Evolutionary conservation across 1,284 basidiomycete genomes (phyloP).

Genomic region (Amylostereum areolatum): DNA sequence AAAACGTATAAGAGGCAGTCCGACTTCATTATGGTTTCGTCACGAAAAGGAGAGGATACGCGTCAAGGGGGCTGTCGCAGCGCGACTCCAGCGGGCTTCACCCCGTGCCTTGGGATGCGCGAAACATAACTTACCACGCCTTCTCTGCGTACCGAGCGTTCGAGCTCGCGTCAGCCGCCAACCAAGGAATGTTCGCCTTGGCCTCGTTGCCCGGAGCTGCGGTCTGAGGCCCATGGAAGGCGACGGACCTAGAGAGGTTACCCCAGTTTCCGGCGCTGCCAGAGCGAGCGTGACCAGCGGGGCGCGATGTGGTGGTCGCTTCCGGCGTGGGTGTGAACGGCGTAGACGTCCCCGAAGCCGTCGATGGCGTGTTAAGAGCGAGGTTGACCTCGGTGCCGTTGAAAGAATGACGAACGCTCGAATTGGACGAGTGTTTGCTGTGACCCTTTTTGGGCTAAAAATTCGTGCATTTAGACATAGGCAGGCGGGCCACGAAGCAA

Average conservation of each 20-base stretch:
- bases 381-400: slow-evolving; percentile 62
- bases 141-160: slow-evolving; percentile 56
- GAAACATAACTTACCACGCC: slow-evolving; percentile 32
- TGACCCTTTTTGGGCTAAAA: slow-evolving; percentile 8
- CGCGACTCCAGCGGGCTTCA: too few relatives aligned
- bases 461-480: too few relatives aligned
- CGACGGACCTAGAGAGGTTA: slow-evolving; percentile 48
- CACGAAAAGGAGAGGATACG: too few relatives aligned
- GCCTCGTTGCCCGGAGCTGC: slow-evolving; percentile 52
- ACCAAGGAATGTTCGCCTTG: slow-evolving; percentile 57
- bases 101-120: too few relatives aligned
- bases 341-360: slow-evolving; percentile 34
- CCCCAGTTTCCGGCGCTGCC: slow-evolving; percentile 78
- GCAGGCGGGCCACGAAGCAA: not conserved
- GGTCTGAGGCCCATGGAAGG: slow-evolving; percentile 38
- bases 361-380: slow-evolving; percentile 46
- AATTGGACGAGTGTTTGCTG: slow-evolving; percentile 43
- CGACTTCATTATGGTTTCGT: slow-evolving; percentile 1
- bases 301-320: slow-evolving; percentile 31
- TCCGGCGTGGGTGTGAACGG: slow-evolving; percentile 38
- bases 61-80: too few relatives aligned
- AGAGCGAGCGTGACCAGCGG: slow-evolving; percentile 61
- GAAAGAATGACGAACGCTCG: slow-evolving; percentile 64
- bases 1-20: slow-evolving; percentile 17
- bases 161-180: slow-evolving; percentile 54